Base-by-base conservation (phyloP, 2,329 filamentous ascomycete genomes). In the Metarhizium humberi region DNA sequence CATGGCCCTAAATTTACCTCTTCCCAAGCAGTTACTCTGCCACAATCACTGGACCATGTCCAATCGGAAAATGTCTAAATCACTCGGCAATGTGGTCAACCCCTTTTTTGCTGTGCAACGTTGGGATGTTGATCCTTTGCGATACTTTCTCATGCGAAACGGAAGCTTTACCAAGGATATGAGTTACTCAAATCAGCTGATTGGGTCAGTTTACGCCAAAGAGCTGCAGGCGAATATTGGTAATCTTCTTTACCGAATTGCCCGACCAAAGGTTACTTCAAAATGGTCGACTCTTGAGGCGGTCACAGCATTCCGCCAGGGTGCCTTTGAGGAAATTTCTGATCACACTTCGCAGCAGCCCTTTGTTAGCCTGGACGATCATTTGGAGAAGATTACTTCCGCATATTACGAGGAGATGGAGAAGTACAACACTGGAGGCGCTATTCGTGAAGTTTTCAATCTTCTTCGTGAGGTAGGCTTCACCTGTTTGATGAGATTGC, bases 1-100 rank as follows among this genome's bases (percentile, higher is more conserved):
- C 16, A 87, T 99, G 79, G 92, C 94, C 1, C 76, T 96, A 14
- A 85, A 86, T 52, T 77, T 97, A 4, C 87, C 90, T 1, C 75
- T 88, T 1, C 90, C 94, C 1, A 86, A 85, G 65, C 84, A 85
- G 59, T 81, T 99, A 36, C 76, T 99, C 2, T 90, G 90, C 53
- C 94, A 99, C 67, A 91, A 87, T 2, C 94, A 99, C 69, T 99
- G 95, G 94, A 95, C 91, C 14, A 85, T 99, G 73, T 89, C 88
- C 55, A 84, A 84, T 53, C 82, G 85, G 62, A 99, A 99, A 71
- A 99, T 99, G 92, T 92, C 92, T 58, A 99, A 99, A 70, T 95
- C 90, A 1, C 83, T 87, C 2, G 94, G 94, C 59, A 96, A 96
- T 67, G 92, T 95, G 2, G 92, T 99, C 47, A 94, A 96, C 65